These are phyloP conservation scores for Pedinophyceae sp. DNA, from an alignment of 139 green algal genomes.

Conservation along the genomic window DNA sequence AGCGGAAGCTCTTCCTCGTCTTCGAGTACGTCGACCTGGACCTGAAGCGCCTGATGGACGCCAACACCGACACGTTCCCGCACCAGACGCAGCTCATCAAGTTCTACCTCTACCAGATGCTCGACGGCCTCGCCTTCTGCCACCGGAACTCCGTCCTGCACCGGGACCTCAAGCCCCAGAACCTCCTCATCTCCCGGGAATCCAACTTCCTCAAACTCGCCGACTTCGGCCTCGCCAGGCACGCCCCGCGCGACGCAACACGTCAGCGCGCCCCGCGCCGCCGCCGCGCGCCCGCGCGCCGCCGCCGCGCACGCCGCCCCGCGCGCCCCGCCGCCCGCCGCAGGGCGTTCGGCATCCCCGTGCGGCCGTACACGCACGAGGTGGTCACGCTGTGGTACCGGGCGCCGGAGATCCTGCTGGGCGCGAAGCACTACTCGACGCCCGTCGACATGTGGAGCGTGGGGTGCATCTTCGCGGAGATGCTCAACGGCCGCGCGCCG, in stretches of 20 bases:
- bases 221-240: constrained; percentile 94
- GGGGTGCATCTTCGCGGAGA: constrained; percentile 96
- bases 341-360: constrained; percentile 87
- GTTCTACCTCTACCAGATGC: constrained; percentile 90
- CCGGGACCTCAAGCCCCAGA: constrained; percentile 94
- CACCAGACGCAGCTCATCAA: constrained; percentile 58
- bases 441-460: constrained; percentile 96
- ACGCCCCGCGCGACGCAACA: too few species aligned
- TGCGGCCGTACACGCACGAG: constrained; percentile 92
- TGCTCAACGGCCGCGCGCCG: constrained; percentile 59
- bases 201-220: constrained; percentile 85
- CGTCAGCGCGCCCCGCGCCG: too few species aligned
- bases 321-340: too few species aligned
- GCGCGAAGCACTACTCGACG: constrained; percentile 80
- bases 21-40: constrained; percentile 98
- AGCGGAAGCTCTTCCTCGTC: constrained; percentile 80
- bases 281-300: too few species aligned
- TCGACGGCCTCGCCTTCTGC: constrained; percentile 79
- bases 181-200: constrained; percentile 79
- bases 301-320: too few species aligned
- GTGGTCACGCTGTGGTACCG: constrained; percentile 97
- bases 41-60: constrained; percentile 95
- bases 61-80: constrained; percentile 29
- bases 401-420: constrained; percentile 90
- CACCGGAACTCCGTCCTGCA: constrained; percentile 83